phyloP scores from a whole-genome alignment of 2,329 filamentous ascomycete genomes.

The Pyrenophora tritici-repentis region DNA sequence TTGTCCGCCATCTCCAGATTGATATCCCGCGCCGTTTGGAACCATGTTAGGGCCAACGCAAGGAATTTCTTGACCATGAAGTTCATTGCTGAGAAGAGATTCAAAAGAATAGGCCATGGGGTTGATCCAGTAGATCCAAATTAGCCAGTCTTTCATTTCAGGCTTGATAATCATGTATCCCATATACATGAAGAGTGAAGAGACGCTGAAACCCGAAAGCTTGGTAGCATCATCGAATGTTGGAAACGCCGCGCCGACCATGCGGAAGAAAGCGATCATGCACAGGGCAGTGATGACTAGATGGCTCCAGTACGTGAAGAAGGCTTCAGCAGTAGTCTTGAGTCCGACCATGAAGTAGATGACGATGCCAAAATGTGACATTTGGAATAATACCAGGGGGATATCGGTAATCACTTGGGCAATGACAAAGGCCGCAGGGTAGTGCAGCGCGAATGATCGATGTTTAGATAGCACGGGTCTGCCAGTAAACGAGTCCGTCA shows the following conservation, averaged over 20 bases:
- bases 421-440: constrained; percentile 74
- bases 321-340: constrained; percentile 69
- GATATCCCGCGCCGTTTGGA: constrained; percentile 53
- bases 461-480: constrained; percentile 87
- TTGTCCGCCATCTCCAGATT: constrained; percentile 49
- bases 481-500: constrained; percentile 61
- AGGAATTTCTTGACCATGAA: constrained; percentile 63
- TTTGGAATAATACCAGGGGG: constrained; percentile 62
- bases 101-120: constrained; percentile 80
- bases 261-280: constrained; percentile 83
- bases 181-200: constrained; percentile 61
- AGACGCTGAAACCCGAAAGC: constrained; percentile 56
- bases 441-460: constrained; percentile 78
- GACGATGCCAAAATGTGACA: constrained; percentile 62
- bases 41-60: constrained; percentile 58
- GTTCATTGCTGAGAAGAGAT: constrained; percentile 77
- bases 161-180: constrained; percentile 58
- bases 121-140: constrained; percentile 81
- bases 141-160: constrained; percentile 76
- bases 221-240: constrained; percentile 61
- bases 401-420: constrained; percentile 68
- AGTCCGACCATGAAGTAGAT: constrained; percentile 85
- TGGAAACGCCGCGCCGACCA: constrained; percentile 71
- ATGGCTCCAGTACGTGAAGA: constrained; percentile 81
- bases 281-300: constrained; percentile 50